These are phyloP conservation scores for Elaeagnus macrophylla DNA, from an alignment of 306 rosid genomes.

Conservation along the genomic window DNA sequence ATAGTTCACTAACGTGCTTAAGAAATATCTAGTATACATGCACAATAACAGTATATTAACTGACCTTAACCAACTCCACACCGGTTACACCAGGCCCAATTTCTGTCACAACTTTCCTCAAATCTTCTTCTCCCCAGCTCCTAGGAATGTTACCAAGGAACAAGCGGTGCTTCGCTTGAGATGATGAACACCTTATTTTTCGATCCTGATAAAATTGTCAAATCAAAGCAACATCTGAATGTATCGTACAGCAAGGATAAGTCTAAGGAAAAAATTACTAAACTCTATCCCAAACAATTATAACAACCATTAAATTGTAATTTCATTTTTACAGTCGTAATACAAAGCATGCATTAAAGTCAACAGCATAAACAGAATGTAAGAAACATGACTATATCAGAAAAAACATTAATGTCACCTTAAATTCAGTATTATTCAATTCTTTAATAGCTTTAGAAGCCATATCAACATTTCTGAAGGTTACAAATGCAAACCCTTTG, in stretches of 20 bases:
- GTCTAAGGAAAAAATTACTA: not conserved
- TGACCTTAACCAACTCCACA: constrained; percentile 84
- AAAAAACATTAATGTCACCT: constrained; percentile 37
- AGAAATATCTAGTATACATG: not conserved
- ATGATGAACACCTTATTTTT: constrained; percentile 77
- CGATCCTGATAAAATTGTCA: constrained; percentile 37
- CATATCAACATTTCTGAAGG: constrained; percentile 63
- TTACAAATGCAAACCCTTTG: constrained; percentile 86
- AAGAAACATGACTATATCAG: not conserved
- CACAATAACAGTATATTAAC: constrained; percentile 8
- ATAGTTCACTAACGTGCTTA: not conserved
- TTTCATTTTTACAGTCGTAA: not conserved
- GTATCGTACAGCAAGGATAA: not conserved
- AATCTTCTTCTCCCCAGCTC: constrained; percentile 83
- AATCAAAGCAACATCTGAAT: not conserved
- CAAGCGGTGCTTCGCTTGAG: constrained; percentile 93
- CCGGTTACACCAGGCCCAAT: constrained; percentile 83
- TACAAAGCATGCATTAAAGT: not conserved
- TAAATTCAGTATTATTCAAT: constrained; percentile 61
- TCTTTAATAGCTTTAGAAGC: constrained; percentile 85
- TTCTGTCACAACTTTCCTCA: constrained; percentile 60
- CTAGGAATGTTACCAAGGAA: constrained; percentile 93
- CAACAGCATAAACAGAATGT: constrained; percentile 5
- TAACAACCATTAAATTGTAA: not conserved
- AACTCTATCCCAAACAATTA: not conserved